Percentiles rank a stretch among this genome's conserved stretches.
Evolutionary conservation across 345 rosid genomes (phyloP).

Genomic region (Salix suchowensis): DNA sequence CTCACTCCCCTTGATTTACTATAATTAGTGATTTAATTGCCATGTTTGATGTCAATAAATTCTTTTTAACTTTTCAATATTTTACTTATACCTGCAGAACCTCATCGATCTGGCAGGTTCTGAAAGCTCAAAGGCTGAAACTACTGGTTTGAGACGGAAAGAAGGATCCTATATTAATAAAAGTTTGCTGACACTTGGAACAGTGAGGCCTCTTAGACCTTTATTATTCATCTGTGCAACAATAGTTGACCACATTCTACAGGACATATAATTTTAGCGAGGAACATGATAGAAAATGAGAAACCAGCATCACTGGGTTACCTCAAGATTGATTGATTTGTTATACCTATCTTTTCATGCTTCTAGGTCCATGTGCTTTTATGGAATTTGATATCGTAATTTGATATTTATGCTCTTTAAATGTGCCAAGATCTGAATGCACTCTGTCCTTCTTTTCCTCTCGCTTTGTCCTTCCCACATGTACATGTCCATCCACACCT

Average conservation of each 20-base stretch:
- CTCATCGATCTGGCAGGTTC: conserved; percentile 99
- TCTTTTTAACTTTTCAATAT: conserved; percentile 31
- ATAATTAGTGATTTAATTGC: not conserved
- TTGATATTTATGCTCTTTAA: not conserved
- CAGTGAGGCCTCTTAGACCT: conserved; percentile 52
- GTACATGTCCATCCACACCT: no score
- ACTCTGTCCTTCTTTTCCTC: not conserved
- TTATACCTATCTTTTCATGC: not conserved
- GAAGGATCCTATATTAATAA: conserved; percentile 98
- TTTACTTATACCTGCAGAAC: conserved; percentile 74
- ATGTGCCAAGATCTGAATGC: not conserved
- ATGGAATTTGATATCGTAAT: not conserved
- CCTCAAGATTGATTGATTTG: not conserved
- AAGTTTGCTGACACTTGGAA: conserved; percentile 96
- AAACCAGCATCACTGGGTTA: not conserved
- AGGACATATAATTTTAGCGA: not conserved
- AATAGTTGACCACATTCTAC: not conserved
- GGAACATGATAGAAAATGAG: not conserved
- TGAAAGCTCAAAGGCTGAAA: conserved; percentile 98
- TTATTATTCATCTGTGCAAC: conserved; percentile 6
- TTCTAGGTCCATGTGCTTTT: not conserved
- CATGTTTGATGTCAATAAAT: not conserved
- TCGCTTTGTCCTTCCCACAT: not conserved
- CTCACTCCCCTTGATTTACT: not conserved
- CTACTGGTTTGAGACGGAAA: conserved; percentile 87